Evolutionary conservation across 495 filamentous ascomycete genomes (phyloP).

Genomic region (Podospora pseudocomata): DNA sequence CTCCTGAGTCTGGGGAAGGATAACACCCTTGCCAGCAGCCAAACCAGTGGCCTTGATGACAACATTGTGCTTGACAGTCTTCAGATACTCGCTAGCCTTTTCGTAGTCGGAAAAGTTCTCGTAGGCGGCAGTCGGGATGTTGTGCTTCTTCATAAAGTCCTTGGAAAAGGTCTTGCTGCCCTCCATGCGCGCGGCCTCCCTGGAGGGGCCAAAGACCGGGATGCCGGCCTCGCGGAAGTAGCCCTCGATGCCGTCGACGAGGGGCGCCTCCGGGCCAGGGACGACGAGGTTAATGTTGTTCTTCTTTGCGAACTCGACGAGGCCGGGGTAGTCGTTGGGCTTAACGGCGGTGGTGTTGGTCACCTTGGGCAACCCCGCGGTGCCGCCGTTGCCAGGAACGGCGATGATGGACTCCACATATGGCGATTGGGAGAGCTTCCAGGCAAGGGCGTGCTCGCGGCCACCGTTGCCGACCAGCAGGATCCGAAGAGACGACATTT

Average conservation of each 20-base stretch:
- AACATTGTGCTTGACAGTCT: conserved; percentile 67
- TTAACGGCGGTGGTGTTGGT: conserved; percentile 65
- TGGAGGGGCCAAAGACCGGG: conserved; percentile 80
- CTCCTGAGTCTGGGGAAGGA: conserved; percentile 73
- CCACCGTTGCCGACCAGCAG: conserved; percentile 92
- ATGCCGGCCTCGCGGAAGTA: conserved; percentile 79
- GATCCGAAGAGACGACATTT: conserved; percentile 49
- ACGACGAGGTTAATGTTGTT: conserved; percentile 79
- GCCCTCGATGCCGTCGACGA: conserved; percentile 86
- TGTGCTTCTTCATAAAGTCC: conserved; percentile 92
- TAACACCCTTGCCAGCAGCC: conserved; percentile 89
- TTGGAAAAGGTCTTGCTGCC: conserved; percentile 96
- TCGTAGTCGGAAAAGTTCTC: conserved; percentile 83
- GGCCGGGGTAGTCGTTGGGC: conserved; percentile 68
- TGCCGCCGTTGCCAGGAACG: conserved; percentile 87
- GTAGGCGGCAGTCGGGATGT: conserved; percentile 87
- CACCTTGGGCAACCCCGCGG: conserved; percentile 65
- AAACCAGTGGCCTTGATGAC: conserved; percentile 88
- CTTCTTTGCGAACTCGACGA: conserved; percentile 70
- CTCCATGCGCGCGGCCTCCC: conserved; percentile 85
- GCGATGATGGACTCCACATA: conserved; percentile 61
- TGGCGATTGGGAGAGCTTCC: conserved; percentile 84
- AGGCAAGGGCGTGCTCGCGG: conserved; percentile 89
- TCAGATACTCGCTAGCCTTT: conserved; percentile 70
- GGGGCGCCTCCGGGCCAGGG: conserved; percentile 85